Base-by-base conservation (phyloP, 2,329 filamentous ascomycete genomes). In the Sphaceloma murrayae region DNA sequence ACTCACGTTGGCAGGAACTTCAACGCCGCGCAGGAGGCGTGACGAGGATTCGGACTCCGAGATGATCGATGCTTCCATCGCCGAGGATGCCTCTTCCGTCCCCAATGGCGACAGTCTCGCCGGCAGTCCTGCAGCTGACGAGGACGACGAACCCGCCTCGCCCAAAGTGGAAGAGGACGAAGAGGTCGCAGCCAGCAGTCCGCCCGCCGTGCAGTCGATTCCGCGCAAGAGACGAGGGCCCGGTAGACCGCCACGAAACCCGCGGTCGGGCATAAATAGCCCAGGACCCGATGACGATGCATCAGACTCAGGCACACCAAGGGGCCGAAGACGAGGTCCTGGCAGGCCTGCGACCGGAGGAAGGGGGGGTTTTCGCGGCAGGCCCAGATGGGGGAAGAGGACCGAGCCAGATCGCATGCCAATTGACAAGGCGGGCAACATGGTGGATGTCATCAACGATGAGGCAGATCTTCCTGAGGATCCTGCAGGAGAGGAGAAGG, bases 341-440 rank as follows among this genome's bases (percentile, higher is more conserved):
- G 70, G 70, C 16, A 60, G 70, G 14, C 70, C 69, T 8, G 63
- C 68, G 21, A 57, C 53, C 21, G 51, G 57, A 39, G 65, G 65
- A 24, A 69, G 70, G 48, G 74, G 73, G 43, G 78, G 77, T 14
- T 67, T 85, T 49, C 86, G 87, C 78, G 77, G 85, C 68, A 62
- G 85, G 66, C 54, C 80, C 67, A 21, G 30, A 19, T 29, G 31
- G 29, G 22, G 27, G 18, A 29, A 34, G 16, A 80, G 82, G 46
- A 80, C 80, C 29, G 76, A 80, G 3, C 77, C 80, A 10, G 85
- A 80, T 1, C 78, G 87, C 57, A 84, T 94, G 49, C 79, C 86
- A 4, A 82, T 94, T 48, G 91, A 96, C 63, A 93, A 93, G 58
- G 87, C 95, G 56, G 91, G 91, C 42, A 94, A 87, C 47, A 79